phyloP scores from a whole-genome alignment of 495 filamentous ascomycete species.

The Elaphomyces granulatus region DNA sequence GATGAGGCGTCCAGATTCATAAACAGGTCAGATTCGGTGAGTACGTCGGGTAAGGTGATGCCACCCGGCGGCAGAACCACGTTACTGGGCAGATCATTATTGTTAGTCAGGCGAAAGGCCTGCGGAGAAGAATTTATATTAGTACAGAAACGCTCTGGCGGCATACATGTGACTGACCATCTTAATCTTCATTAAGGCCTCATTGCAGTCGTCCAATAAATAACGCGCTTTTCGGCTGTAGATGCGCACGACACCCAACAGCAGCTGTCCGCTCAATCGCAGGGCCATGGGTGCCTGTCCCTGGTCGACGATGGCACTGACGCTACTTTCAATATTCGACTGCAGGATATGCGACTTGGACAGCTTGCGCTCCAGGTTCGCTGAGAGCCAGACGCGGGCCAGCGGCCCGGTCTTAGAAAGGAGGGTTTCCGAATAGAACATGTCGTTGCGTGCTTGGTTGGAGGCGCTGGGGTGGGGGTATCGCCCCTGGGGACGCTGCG shows the following conservation, averaged over 20 bases:
- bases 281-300: constrained; percentile 92
- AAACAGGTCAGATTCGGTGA: constrained; percentile 81
- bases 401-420: constrained; percentile 92
- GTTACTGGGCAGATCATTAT: constrained; percentile 64
- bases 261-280: constrained; percentile 81
- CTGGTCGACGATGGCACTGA: constrained; percentile 84
- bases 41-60: constrained; percentile 69
- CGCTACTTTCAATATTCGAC: constrained; percentile 82
- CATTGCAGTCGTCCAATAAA: constrained; percentile 90
- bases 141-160: background rate
- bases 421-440: constrained; percentile 98
- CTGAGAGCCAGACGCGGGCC: constrained; percentile 95
- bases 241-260: constrained; percentile 91
- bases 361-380: constrained; percentile 94
- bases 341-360: constrained; percentile 89
- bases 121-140: constrained; percentile 21
- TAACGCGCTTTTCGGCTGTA: constrained; percentile 96
- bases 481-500: too few species aligned
- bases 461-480: too few species aligned
- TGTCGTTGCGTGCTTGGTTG: too few species aligned
- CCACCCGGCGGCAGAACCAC: constrained; percentile 48
- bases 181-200: constrained; percentile 93
- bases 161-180: constrained; percentile 47
- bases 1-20: constrained; percentile 60
- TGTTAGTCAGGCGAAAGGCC: constrained; percentile 66